Base-by-base conservation (phyloP, 2,329 filamentous ascomycete species). In the Pezizomycotina sp. region DNA sequence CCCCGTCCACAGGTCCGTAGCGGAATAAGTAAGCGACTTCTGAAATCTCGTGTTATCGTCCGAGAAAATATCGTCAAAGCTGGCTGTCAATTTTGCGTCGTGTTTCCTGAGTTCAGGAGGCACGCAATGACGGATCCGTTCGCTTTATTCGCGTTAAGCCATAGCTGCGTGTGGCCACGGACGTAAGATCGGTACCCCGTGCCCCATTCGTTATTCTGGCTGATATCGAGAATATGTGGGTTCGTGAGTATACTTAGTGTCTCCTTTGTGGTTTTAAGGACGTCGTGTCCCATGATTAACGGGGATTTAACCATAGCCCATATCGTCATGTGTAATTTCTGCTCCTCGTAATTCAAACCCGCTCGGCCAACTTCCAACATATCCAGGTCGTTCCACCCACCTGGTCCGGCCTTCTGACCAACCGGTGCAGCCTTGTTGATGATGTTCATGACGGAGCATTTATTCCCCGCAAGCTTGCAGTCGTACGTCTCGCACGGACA, bases 111-210 rank as follows among this genome's bases (percentile, higher is more conserved):
- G 15, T 44, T 44, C 22, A 44, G 39, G 12, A 60, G 65, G 1
- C 49, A 50, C 5, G 58, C 56, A 12, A 50, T 53, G 50, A 60
- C 63, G 13, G 46, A 53, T 18, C 49, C 50, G 3, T 47, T 53
- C 2, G 46, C 38, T 1, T 56, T 48, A n/a, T 55, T 40, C 5
- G 35, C 3, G 58, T 59, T 19, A 65, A 49, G 41, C 64, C 52
- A 25, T 64, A 55, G 9, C 63, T 58, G 27, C 63, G 55, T 18
- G 56, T 60, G 2, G 62, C 63, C 65, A 60, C 60, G 63, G 37
- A 60, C 59, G 47, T 60, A 63, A 42, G 55, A 56, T 43, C 51
- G 52, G 6, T 55, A 54, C 1, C 56, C 56, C 3, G 56, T 47
- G 4, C 61, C 62, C 15, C 55, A 57, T 5, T 57, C 50, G 14